These are phyloP conservation scores for Pythium aristosporum DNA, from an alignment of 352 stramenopile genomes.

Conservation along the genomic window DNA sequence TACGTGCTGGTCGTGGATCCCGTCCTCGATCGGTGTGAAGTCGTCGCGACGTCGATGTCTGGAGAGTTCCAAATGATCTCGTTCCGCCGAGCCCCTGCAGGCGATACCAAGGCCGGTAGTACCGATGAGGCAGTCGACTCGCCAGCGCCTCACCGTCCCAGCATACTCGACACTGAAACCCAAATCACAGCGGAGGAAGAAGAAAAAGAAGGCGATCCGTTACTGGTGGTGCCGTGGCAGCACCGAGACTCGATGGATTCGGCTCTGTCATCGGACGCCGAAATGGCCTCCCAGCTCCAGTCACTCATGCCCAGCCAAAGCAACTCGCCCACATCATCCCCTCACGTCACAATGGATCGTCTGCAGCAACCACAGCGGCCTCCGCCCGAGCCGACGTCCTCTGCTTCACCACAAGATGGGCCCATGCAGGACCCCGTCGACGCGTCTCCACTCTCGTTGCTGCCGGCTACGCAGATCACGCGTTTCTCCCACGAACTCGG, in stretches of 20 bases:
- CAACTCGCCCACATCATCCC: neutral
- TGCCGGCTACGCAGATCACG: neutral
- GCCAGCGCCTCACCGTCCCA: neutral
- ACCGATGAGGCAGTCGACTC: neutral
- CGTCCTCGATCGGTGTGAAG: neutral
- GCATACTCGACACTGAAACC: neutral
- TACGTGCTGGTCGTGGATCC: constrained; percentile 7
- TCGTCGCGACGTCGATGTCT: constrained; percentile 1
- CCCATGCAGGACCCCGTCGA: neutral
- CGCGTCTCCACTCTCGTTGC: constrained; percentile 5
- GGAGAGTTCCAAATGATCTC: constrained; percentile 14
- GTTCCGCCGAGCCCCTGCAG: constrained; percentile 5
- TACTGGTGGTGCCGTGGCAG: too few species aligned
- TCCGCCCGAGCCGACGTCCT: neutral
- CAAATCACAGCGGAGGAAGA: neutral
- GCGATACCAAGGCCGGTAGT: neutral
- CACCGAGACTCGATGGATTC: neutral
- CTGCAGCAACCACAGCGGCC: neutral
- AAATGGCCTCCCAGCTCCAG: neutral
- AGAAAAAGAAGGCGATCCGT: too few species aligned
- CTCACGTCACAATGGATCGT: neutral
- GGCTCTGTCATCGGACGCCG: neutral
- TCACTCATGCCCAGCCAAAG: neutral
- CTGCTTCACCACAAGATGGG: neutral
- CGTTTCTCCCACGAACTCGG: neutral